Evolutionary conservation across 176 grass and related monocot species (phyloP).

Genomic region (Chrysopogon serrulatus): DNA sequence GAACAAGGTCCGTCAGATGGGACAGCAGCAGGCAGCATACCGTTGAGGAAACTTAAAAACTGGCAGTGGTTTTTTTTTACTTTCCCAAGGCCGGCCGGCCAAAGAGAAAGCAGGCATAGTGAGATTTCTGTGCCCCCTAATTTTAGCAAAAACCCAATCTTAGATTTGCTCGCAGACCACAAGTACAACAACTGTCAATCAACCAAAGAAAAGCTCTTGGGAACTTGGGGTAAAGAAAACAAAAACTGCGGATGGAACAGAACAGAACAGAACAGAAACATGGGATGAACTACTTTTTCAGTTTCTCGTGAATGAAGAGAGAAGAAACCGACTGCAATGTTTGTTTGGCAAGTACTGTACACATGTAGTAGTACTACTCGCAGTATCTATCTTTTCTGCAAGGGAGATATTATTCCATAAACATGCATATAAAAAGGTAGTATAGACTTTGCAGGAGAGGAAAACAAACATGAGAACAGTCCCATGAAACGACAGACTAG

Average conservation of each 20-base stretch:
- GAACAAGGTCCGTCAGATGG: conserved; percentile 30
- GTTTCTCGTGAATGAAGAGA: not conserved
- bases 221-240: not conserved
- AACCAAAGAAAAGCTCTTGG: not conserved
- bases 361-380: not conserved
- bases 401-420: not conserved
- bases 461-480: not conserved
- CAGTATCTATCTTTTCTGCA: not conserved
- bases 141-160: conserved; percentile 39
- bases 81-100: not conserved
- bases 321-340: conserved; percentile 13
- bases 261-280: not conserved
- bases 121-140: conserved; percentile 14
- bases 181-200: conserved; percentile 24
- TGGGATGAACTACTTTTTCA: not conserved
- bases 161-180: not conserved
- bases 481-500: not conserved
- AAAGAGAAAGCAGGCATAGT: not conserved
- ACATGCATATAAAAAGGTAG: not conserved
- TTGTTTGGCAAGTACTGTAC: not conserved
- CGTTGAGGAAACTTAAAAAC: conserved; percentile 48
- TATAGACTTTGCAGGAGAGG: not conserved
- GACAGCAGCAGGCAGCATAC: conserved; percentile 28
- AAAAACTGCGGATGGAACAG: not conserved
- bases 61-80: conserved; percentile 12